A percentile compares a stretch with the other conserved stretches of the same genome.
Conservation (phyloP, 208 protist genomes). For the Wallacemonas sp. region DNA sequence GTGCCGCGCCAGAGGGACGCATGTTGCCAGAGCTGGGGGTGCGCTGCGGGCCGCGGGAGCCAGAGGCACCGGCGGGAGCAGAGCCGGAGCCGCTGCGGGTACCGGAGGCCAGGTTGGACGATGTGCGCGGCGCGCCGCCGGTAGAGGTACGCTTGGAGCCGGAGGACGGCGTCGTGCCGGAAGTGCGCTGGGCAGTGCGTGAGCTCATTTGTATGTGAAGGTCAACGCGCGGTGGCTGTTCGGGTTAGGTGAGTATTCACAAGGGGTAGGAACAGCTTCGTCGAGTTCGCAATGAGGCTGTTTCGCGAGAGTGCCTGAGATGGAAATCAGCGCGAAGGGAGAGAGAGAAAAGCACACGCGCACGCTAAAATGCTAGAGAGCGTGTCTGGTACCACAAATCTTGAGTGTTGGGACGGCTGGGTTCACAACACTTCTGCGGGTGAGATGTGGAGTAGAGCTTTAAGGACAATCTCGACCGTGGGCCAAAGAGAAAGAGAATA, state of each 20-base stretch:
- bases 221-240: neutral
- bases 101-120: neutral
- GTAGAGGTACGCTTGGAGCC: neutral
- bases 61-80: neutral
- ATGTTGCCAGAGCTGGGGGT: constrained; percentile 7
- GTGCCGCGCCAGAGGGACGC: no score
- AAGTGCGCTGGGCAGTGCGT: neutral
- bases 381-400: neutral
- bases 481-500: neutral
- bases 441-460: neutral
- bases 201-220: constrained; percentile 3
- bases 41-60: neutral
- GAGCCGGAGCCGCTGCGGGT: neutral
- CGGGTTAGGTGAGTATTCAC: neutral
- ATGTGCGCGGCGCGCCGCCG: neutral
- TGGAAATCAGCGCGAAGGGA: no score
- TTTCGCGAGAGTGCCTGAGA: no score
- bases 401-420: neutral
- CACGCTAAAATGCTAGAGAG: neutral
- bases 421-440: neutral
- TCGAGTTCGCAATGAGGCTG: no score
- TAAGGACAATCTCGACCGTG: neutral
- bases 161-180: neutral
- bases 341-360: constrained; percentile 1
- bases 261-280: no score